Conservation (phyloP, 2,329 filamentous ascomycete species). For the Fusarium solani-melongenae region DNA sequence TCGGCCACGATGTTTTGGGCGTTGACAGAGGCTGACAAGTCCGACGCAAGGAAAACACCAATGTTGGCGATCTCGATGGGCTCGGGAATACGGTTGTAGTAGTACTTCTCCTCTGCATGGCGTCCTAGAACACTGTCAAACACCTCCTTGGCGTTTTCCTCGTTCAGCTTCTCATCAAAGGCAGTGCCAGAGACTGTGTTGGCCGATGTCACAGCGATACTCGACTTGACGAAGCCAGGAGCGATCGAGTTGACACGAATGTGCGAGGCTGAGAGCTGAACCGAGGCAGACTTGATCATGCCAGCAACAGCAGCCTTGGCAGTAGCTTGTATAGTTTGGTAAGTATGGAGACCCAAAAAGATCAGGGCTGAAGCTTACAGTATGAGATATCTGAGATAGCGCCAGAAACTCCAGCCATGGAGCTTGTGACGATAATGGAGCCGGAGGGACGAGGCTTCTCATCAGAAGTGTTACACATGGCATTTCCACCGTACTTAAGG, state of each 20-base stretch:
- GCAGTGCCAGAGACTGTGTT: not conserved
- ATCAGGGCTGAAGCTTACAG: not conserved
- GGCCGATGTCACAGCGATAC: not conserved
- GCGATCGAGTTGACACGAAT: constrained; percentile 28
- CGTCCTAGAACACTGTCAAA: not conserved
- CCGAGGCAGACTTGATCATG: constrained; percentile 15
- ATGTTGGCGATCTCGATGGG: constrained; percentile 29
- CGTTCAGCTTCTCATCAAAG: not conserved
- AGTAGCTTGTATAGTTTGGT: not conserved
- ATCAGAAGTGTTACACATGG: constrained; percentile 10
- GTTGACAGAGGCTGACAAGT: constrained; percentile 22
- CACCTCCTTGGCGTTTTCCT: not conserved
- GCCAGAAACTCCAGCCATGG: not conserved
- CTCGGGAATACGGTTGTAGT: constrained; percentile 24
- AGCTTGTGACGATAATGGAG: not conserved
- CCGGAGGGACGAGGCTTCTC: not conserved
- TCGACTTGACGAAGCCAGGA: constrained; percentile 1
- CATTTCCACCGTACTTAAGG: constrained; percentile 28
- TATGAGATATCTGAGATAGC: not conserved
- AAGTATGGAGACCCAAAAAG: not conserved
- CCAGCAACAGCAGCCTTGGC: constrained; percentile 8
- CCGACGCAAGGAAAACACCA: constrained; percentile 30
- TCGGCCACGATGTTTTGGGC: constrained; percentile 30
- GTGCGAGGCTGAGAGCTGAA: constrained; percentile 19
- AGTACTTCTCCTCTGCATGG: constrained; percentile 6